phyloP scores from a whole-genome alignment of 2,329 filamentous ascomycete species.

The Xylariomycetidae sp. region DNA sequence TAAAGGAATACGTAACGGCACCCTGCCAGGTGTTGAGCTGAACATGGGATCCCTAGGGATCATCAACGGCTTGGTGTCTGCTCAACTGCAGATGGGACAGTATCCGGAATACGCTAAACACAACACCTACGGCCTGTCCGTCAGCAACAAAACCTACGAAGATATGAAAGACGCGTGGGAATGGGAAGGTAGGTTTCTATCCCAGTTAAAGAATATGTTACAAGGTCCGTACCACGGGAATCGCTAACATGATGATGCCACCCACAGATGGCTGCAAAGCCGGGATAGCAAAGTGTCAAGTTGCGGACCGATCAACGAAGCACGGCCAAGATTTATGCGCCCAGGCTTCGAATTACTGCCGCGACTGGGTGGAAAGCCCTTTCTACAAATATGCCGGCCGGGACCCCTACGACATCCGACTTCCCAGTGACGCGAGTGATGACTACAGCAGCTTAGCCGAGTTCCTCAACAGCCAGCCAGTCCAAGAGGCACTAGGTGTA shows the following conservation, averaged over 20 bases:
- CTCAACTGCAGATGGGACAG: background rate
- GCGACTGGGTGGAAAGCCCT: background rate
- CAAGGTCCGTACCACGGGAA: background rate
- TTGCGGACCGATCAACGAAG: background rate
- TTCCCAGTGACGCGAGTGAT: conserved; percentile 3
- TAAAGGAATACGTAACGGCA: conserved; percentile 14
- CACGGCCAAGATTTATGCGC: background rate
- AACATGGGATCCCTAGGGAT: conserved; percentile 22
- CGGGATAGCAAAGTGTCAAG: background rate
- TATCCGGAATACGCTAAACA: background rate
- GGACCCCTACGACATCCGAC: background rate
- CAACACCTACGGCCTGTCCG: background rate
- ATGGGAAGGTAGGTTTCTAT: background rate
- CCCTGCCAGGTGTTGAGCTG: conserved; percentile 10
- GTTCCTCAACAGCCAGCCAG: background rate
- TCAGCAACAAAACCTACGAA: background rate
- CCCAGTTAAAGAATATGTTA: too few species aligned
- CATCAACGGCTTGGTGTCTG: conserved; percentile 19
- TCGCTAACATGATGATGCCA: background rate
- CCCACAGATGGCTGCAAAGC: background rate
- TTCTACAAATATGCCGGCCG: background rate
- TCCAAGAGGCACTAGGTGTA: background rate
- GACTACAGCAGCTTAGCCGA: background rate
- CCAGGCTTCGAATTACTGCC: background rate
- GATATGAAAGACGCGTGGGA: background rate